A percentile compares a stretch with the other conserved stretches of the same genome.
Evolutionary conservation across 1,139 yeast genomes (phyloP).

Genomic region (Zygosaccharomyces pseudobailii): DNA sequence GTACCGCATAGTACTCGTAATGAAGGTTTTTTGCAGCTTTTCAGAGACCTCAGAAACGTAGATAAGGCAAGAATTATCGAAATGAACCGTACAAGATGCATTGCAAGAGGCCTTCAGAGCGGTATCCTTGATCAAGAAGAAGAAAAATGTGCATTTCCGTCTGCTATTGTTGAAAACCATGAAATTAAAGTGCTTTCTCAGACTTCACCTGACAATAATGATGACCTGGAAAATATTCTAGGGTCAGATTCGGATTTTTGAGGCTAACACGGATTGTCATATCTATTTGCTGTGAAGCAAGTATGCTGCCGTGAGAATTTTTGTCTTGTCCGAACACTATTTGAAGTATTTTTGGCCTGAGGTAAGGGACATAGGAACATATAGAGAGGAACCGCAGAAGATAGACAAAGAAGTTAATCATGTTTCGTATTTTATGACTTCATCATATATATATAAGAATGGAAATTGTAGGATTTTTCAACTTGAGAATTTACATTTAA

Average conservation of each 20-base stretch:
- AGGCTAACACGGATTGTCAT: not conserved
- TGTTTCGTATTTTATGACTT: not conserved
- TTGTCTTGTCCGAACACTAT: no score
- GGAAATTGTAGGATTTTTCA: not conserved
- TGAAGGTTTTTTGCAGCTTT: constrained; percentile 14
- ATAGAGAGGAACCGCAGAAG: no score
- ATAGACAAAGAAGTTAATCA: no score
- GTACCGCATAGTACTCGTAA: constrained; percentile 22
- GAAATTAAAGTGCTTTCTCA: not conserved
- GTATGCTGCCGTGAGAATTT: no score
- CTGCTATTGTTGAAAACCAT: not conserved
- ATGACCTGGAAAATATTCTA: constrained; percentile 13
- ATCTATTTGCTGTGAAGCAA: no score
- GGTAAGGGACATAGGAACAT: no score
- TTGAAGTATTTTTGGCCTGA: no score
- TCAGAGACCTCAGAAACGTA: constrained; percentile 15
- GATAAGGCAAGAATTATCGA: constrained; percentile 20
- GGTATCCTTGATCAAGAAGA: constrained; percentile 5
- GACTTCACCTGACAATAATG: not conserved
- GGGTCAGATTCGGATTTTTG: constrained; percentile 24
- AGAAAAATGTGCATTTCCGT: not conserved
- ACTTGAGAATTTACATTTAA: constrained; percentile 1
- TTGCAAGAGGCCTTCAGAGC: constrained; percentile 19
- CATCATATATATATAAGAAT: not conserved
- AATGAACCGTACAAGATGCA: constrained; percentile 27